Conservation (phyloP, 768 basidiomycete species). For the Lactifluus pinguis region DNA sequence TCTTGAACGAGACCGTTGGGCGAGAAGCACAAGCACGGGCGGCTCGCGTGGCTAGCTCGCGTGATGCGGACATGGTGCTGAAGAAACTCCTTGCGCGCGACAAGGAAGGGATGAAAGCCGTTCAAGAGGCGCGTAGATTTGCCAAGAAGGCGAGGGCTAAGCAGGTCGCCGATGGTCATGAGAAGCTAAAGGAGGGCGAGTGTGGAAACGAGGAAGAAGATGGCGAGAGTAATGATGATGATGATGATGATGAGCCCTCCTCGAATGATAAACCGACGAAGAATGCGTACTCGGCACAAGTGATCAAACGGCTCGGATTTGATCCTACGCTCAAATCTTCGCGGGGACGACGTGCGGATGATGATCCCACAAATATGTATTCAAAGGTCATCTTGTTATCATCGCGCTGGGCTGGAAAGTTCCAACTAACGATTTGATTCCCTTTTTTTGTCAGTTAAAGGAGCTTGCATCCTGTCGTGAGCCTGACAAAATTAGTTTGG, state of each 20-base stretch:
- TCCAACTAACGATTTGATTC: neutral
- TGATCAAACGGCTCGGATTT: slow-evolving; percentile 70
- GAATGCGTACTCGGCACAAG: slow-evolving; percentile 51
- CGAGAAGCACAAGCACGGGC: slow-evolving; percentile 73
- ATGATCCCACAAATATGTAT: slow-evolving; percentile 31
- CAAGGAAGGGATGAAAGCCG: slow-evolving; percentile 56
- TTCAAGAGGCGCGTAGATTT: slow-evolving; percentile 51
- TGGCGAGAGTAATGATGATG: no score
- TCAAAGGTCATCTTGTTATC: slow-evolving; percentile 43
- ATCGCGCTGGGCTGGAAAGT: neutral
- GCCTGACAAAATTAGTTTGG: slow-evolving; percentile 47
- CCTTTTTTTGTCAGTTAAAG: slow-evolving; percentile 36
- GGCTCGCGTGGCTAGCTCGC: slow-evolving; percentile 47
- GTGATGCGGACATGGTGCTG: slow-evolving; percentile 54
- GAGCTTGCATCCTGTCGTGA: slow-evolving; percentile 44
- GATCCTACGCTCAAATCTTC: slow-evolving; percentile 60
- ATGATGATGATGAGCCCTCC: neutral
- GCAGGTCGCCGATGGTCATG: slow-evolving; percentile 10
- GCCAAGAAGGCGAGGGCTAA: slow-evolving; percentile 24
- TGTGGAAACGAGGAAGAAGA: slow-evolving; percentile 16
- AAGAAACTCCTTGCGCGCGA: slow-evolving; percentile 54
- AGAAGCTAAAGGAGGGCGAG: slow-evolving; percentile 15
- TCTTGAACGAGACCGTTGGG: slow-evolving; percentile 62
- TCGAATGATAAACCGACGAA: slow-evolving; percentile 24
- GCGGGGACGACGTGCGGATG: slow-evolving; percentile 31